These are phyloP conservation scores for Peltaster fructicola DNA, from an alignment of 2,329 filamentous ascomycete genomes.

Conservation along the genomic window DNA sequence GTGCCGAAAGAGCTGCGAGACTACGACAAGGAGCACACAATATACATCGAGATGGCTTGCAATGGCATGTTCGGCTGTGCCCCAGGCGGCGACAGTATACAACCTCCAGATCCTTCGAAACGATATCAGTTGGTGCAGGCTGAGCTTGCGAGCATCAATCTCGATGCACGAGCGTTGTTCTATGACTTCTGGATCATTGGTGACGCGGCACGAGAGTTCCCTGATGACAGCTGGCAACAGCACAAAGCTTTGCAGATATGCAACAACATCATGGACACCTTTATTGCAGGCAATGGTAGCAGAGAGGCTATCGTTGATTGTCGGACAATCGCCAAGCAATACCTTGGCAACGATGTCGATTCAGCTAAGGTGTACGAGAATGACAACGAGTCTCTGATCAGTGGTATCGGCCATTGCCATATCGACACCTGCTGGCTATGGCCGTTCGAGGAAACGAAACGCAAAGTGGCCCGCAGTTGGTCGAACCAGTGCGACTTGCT, in stretches of 20 bases:
- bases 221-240: conserved; percentile 70
- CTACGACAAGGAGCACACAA: conserved; percentile 58
- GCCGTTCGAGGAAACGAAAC: conserved; percentile 95
- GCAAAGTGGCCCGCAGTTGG: conserved; percentile 91
- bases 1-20: conserved; percentile 67
- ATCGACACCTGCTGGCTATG: conserved; percentile 95
- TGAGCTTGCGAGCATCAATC: conserved; percentile 76
- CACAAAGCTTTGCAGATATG: conserved; percentile 70
- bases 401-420: conserved; percentile 86
- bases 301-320: conserved; percentile 60
- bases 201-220: conserved; percentile 84
- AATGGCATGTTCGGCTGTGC: conserved; percentile 98
- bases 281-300: conserved; percentile 57
- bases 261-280: conserved; percentile 79
- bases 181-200: conserved; percentile 93
- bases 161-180: conserved; percentile 63
- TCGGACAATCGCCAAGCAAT: conserved; percentile 66
- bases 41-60: conserved; percentile 97
- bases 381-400: conserved; percentile 59
- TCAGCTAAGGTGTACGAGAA: conserved; percentile 64
- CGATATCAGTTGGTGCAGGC: conserved; percentile 62
- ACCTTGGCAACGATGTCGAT: conserved; percentile 65
- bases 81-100: conserved; percentile 65
- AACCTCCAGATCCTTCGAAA: conserved; percentile 72
- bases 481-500: conserved; percentile 91